A percentile compares a stretch with the other conserved stretches of the same genome.
Conservation (phyloP, 2,329 filamentous ascomycete species). For the Cladosporium sp. region DNA sequence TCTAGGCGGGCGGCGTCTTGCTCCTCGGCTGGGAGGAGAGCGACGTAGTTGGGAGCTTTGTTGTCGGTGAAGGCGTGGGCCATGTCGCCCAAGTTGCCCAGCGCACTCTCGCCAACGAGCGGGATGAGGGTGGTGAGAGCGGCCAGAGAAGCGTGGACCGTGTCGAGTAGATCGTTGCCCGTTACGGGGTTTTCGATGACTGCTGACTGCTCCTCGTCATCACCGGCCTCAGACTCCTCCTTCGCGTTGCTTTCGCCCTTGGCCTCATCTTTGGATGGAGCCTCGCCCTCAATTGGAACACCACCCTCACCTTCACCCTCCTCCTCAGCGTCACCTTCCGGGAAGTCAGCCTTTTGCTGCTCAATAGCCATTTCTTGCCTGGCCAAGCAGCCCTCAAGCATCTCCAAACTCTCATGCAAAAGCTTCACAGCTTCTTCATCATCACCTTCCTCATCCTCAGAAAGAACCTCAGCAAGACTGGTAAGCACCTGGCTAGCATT, state of each 20-base stretch:
- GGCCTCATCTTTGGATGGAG: conserved; percentile 18
- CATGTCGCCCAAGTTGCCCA: conserved; percentile 51
- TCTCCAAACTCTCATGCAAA: conserved; percentile 56
- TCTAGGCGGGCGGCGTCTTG: conserved; percentile 32
- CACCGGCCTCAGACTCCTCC: conserved; percentile 25
- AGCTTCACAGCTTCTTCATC: conserved; percentile 47
- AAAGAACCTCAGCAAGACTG: conserved; percentile 57
- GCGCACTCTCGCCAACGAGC: conserved; percentile 45
- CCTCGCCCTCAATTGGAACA: conserved; percentile 21
- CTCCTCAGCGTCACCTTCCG: conserved; percentile 20
- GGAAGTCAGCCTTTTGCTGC: conserved; percentile 32
- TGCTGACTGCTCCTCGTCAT: conserved; percentile 56
- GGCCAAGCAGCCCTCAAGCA: conserved; percentile 50
- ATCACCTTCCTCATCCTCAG: conserved; percentile 47
- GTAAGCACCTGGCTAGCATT: conserved; percentile 67
- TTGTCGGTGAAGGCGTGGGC: conserved; percentile 52
- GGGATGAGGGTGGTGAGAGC: conserved; percentile 44
- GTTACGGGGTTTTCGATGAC: conserved; percentile 63
- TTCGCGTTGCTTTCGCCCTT: conserved; percentile 31
- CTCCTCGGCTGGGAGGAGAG: conserved; percentile 28
- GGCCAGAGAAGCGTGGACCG: conserved; percentile 57
- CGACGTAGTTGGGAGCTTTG: conserved; percentile 51
- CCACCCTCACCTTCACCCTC: conserved; percentile 13
- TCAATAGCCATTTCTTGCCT: conserved; percentile 44
- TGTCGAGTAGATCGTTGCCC: conserved; percentile 61